Conservation (phyloP, 2,329 filamentous ascomycete species). For the Keithomyces neogunnii region DNA sequence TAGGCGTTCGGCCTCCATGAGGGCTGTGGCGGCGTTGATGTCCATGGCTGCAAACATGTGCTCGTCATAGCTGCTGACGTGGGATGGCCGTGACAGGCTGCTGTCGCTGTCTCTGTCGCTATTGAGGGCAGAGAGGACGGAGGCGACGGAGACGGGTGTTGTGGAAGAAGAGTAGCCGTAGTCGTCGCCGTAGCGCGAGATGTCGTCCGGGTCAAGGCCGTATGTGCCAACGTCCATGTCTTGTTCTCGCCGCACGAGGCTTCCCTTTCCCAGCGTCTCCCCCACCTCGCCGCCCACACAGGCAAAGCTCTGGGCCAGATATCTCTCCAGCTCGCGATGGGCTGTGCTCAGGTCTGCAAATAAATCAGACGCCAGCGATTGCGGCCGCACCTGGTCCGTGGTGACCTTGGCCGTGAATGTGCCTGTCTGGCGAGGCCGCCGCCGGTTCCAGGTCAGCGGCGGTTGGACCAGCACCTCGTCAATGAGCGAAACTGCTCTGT, state of each 20-base stretch:
- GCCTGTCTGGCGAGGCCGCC: background rate
- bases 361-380: slow-evolving; percentile 8
- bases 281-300: background rate
- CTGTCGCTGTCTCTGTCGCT: background rate
- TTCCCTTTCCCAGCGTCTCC: background rate
- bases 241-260: background rate
- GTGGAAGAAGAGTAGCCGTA: background rate
- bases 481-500: background rate
- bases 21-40: slow-evolving; percentile 6
- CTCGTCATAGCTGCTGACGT: slow-evolving; percentile 6
- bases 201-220: background rate
- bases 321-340: slow-evolving; percentile 10
- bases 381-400: background rate
- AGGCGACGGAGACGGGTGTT: background rate
- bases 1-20: slow-evolving; percentile 2
- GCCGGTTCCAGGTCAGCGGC: background rate
- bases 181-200: slow-evolving; percentile 2
- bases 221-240: background rate
- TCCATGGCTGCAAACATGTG: slow-evolving; percentile 8
- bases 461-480: background rate
- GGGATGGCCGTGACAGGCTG: background rate
- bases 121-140: background rate
- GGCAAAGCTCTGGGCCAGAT: slow-evolving; percentile 3
- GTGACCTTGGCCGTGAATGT: background rate
- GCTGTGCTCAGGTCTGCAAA: slow-evolving; percentile 9